Evolutionary conservation across 768 basidiomycete species (phyloP).

Genomic region (Suillus bovinus): DNA sequence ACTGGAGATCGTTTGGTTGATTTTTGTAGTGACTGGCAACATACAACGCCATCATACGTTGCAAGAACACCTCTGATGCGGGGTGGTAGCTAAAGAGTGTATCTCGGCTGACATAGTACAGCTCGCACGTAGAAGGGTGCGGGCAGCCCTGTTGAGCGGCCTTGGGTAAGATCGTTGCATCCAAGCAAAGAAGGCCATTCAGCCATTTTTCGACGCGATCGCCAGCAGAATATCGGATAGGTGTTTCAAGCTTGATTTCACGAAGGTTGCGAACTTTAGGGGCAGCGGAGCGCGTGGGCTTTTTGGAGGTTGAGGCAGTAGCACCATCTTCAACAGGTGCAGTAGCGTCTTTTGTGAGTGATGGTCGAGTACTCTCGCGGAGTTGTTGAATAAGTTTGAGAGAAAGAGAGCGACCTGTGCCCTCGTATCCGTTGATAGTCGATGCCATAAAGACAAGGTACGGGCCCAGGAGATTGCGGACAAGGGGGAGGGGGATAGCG

Average conservation of each 20-base stretch:
- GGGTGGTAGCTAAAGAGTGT: constrained; percentile 97
- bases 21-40: constrained; percentile 99
- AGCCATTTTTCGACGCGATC: constrained; percentile 96
- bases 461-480: constrained; percentile 90
- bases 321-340: constrained; percentile 40
- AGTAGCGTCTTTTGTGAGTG: constrained; percentile 62
- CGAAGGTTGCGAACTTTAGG: constrained; percentile 72
- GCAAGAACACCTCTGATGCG: constrained; percentile 95
- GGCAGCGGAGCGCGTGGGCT: constrained; percentile 53
- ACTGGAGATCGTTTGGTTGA: constrained; percentile 97
- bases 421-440: constrained; percentile 99
- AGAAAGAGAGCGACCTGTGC: constrained; percentile 96
- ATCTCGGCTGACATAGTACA: constrained; percentile 95
- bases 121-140: constrained; percentile 90
- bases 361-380: constrained; percentile 85
- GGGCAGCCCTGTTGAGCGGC: constrained; percentile 75
- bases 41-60: constrained; percentile 97
- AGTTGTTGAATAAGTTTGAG: constrained; percentile 97
- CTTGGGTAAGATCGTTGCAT: constrained; percentile 66
- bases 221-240: constrained; percentile 86
- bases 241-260: constrained; percentile 93
- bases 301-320: constrained; percentile 50
- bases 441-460: constrained; percentile 99
- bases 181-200: constrained; percentile 85
- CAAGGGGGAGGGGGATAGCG: constrained; percentile 94